Conservation (phyloP, 1,139 yeast species). For the Pneumocystis canis region DNA sequence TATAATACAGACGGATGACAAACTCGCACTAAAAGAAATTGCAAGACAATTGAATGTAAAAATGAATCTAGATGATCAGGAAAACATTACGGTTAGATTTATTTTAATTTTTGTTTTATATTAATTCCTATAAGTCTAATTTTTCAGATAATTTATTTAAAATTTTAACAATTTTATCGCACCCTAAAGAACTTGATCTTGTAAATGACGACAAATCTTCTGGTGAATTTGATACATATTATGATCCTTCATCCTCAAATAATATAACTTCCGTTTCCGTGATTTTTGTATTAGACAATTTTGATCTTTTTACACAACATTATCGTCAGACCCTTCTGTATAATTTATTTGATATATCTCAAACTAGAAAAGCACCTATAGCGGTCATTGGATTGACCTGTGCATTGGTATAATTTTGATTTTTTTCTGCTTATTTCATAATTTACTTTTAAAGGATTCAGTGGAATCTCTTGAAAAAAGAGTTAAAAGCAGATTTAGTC, state of each 20-base stretch:
- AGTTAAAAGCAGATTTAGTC: slow-evolving; percentile 80
- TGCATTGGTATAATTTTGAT: not conserved
- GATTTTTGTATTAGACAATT: slow-evolving; percentile 67
- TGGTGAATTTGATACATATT: slow-evolving; percentile 18
- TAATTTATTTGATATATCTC: slow-evolving; percentile 74
- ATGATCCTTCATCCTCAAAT: slow-evolving; percentile 12
- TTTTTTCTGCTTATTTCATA: not conserved
- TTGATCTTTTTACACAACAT: slow-evolving; percentile 61
- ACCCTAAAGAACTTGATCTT: slow-evolving; percentile 18
- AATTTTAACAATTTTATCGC: slow-evolving; percentile 34
- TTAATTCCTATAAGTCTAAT: slow-evolving; percentile 27
- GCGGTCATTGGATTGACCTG: slow-evolving; percentile 64
- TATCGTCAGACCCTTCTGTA: slow-evolving; percentile 71
- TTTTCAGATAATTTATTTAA: slow-evolving; percentile 41
- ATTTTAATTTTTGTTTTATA: not conserved
- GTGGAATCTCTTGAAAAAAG: slow-evolving; percentile 78
- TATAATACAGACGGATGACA: slow-evolving; percentile 57
- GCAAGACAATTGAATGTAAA: slow-evolving; percentile 63
- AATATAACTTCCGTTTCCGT: slow-evolving; percentile 34
- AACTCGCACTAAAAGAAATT: slow-evolving; percentile 65
- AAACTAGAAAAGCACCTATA: slow-evolving; percentile 52
- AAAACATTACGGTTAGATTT: not conserved
- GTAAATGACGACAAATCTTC: slow-evolving; percentile 24
- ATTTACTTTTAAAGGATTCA: slow-evolving; percentile 24
- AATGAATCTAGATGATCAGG: slow-evolving; percentile 15